phyloP scores from a whole-genome alignment of 2,329 filamentous ascomycete genomes.

The Annulohypoxylon truncatum region DNA sequence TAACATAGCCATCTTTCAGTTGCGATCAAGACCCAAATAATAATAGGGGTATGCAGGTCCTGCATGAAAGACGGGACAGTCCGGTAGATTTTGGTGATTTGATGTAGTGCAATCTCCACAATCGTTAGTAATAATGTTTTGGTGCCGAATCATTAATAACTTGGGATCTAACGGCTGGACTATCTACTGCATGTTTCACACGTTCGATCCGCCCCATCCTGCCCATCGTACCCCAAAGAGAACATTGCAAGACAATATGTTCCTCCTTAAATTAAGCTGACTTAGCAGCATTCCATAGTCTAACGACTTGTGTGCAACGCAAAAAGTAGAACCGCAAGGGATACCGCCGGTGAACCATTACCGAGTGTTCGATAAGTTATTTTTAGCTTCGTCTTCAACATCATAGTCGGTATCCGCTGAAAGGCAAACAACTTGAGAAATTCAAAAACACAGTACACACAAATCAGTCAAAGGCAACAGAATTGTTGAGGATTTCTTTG shows the following conservation, averaged over 20 bases:
- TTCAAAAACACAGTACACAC: background rate
- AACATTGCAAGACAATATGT: conserved; percentile 1
- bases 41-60: conserved; percentile 16
- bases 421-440: background rate
- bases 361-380: background rate
- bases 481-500: background rate
- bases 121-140: conserved; percentile 8
- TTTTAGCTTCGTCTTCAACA: background rate
- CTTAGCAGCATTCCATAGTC: conserved; percentile 3
- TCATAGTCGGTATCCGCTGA: background rate
- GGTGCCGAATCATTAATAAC: conserved; percentile 24
- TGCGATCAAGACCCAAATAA: background rate
- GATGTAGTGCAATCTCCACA: conserved; percentile 26
- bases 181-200: conserved; percentile 35
- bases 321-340: background rate
- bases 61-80: conserved; percentile 20
- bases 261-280: conserved; percentile 5
- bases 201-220: conserved; percentile 14
- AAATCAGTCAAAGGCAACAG: background rate
- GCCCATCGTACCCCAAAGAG: background rate
- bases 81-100: conserved; percentile 15
- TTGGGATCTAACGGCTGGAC: conserved; percentile 17
- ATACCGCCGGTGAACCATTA: background rate
- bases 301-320: background rate
- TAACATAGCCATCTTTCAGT: conserved; percentile 1